Evolutionary conservation across 2,329 filamentous ascomycete species (phyloP).

Genomic region (Lecanicillium sp.): DNA sequence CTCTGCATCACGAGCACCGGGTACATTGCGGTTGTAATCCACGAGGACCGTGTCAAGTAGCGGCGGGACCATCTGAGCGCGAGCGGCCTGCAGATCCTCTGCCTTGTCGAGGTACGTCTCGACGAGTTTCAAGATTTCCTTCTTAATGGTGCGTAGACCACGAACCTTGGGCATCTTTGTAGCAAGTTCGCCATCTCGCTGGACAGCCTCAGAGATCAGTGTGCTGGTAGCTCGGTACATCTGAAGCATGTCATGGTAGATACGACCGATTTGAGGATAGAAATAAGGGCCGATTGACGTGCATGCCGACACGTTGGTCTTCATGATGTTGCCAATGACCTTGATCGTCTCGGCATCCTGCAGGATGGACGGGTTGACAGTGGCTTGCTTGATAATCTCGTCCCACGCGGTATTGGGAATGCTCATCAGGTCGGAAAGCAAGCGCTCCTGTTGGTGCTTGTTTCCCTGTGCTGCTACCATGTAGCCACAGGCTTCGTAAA

Average conservation of each 20-base stretch:
- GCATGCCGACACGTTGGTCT: slow-evolving; percentile 98
- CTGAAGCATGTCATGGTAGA: slow-evolving; percentile 96
- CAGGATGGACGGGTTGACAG: slow-evolving; percentile 73
- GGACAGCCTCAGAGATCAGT: slow-evolving; percentile 88
- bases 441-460: slow-evolving; percentile 83
- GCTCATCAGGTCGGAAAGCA: slow-evolving; percentile 87
- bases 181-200: slow-evolving; percentile 79
- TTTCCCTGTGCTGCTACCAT: slow-evolving; percentile 99
- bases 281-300: slow-evolving; percentile 95
- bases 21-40: slow-evolving; percentile 95
- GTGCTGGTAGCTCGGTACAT: slow-evolving; percentile 98
- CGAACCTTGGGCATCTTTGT: slow-evolving; percentile 97
- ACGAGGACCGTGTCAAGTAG: slow-evolving; percentile 87
- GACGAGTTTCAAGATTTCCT: slow-evolving; percentile 96
- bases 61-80: slow-evolving; percentile 89
- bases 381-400: slow-evolving; percentile 82
- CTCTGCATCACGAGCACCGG: slow-evolving; percentile 90
- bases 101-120: slow-evolving; percentile 98
- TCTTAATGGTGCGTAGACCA: slow-evolving; percentile 94
- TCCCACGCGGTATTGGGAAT: slow-evolving; percentile 94
- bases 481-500: slow-evolving; percentile 97
- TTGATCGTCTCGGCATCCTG: slow-evolving; percentile 96
- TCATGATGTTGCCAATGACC: slow-evolving; percentile 99
- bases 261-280: slow-evolving; percentile 93
- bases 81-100: slow-evolving; percentile 89